Conservation (phyloP, 345 rosid species). For the Euclidium syriacum region DNA sequence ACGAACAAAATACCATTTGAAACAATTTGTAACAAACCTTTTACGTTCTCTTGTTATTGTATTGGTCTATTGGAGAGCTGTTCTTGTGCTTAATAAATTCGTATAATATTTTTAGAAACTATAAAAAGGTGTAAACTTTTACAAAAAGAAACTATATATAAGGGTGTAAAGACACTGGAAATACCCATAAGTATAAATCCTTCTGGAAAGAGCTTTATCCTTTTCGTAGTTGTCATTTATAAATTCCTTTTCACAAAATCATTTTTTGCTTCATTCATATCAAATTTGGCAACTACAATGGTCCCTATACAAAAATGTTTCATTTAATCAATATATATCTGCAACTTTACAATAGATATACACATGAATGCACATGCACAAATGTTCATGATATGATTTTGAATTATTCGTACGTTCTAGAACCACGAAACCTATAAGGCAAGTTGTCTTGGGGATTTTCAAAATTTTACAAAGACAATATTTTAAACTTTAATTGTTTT, state of each 20-base stretch:
- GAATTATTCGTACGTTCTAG: background rate
- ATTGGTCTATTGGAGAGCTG: background rate
- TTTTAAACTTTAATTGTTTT: no score
- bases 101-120: background rate
- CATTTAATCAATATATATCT: background rate
- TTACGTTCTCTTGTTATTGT: no score
- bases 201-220: constrained; percentile 6
- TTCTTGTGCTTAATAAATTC: background rate
- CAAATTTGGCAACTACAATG: constrained; percentile 14
- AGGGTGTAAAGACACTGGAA: no score
- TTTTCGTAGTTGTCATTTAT: background rate
- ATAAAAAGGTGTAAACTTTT: no score
- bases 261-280: background rate
- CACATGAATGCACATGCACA: constrained; percentile 21
- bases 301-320: background rate
- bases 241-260: background rate
- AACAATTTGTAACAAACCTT: no score
- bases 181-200: background rate
- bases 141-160: no score
- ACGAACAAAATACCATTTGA: no score
- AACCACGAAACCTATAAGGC: background rate
- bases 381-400: background rate
- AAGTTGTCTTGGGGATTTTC: background rate
- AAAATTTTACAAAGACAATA: background rate
- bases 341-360: background rate